Evolutionary conservation across 2,329 filamentous ascomycete genomes (phyloP), one percentile per base, ranked within the genome.

Genomic region (Talaromyces verruculosus): DNA sequence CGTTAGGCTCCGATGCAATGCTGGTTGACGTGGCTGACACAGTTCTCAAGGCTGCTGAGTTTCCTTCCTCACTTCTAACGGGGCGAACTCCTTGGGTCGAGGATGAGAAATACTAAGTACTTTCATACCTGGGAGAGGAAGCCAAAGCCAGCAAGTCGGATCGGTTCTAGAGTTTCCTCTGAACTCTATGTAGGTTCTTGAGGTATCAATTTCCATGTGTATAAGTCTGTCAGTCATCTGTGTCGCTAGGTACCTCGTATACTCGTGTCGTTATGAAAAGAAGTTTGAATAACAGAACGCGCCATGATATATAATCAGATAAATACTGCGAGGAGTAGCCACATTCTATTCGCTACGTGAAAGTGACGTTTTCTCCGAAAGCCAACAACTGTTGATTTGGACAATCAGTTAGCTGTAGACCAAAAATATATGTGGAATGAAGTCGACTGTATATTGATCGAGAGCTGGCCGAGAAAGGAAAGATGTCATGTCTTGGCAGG

Each of bases 401-500:
- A 41, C n/a, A 8, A 10, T 10, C 41, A 19, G 17, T 10, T 22
- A 25, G n/a, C 19, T 49, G 15, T 51, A 51, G 15, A 30, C 47
- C 15, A n/a, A 8, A 13, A 10, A 25, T 2, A 25, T 19, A 45
- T 45, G 43, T 19, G n/a, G 3, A 43, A n/a, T 28, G 45, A 49
- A 25, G 19, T 49, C 10, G 11, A 13, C 5, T 49, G 45, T 22
- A 19, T 6, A 25, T 15, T 28, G 22, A 6, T 28, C 22, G 17
- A 49, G 8, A 11, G 43, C 19, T 47, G 43, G 4, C 5, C 8
- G 19, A 22, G 22, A 25, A 49, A 25, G 11, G 13, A 10, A 30
- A 51, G 30, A 57, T 57, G 51, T 35, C 10, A 57, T 39, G 33
- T 39, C 51, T 55, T 37, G 30, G 51, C 51, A 55, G 51, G 51